Percentiles rank a stretch among this genome's conserved stretches.
These are phyloP conservation scores for Paracorniculantispora psalliotae DNA, from an alignment of 2,329 filamentous ascomycete genomes.

Conservation along the genomic window DNA sequence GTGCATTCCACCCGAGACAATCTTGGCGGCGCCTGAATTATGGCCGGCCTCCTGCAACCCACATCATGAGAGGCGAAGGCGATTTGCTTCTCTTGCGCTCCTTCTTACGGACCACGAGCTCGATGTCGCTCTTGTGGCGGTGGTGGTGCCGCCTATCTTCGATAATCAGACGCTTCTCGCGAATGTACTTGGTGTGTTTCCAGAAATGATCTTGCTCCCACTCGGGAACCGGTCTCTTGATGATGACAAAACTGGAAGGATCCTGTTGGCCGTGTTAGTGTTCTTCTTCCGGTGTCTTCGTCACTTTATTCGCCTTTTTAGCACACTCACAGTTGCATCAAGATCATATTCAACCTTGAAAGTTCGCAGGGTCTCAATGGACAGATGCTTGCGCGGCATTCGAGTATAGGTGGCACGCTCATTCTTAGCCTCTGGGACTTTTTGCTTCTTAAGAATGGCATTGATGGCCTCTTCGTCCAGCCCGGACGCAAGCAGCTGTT, in stretches of 20 bases:
- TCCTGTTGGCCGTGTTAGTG: slow-evolving; percentile 45
- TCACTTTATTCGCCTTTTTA: too few species aligned
- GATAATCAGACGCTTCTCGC: slow-evolving; percentile 50
- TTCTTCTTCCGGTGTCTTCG: not conserved
- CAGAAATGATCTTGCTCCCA: slow-evolving; percentile 68
- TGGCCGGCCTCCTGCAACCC: slow-evolving; percentile 46
- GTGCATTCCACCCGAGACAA: not conserved
- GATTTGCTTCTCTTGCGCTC: slow-evolving; percentile 52
- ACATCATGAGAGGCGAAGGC: slow-evolving; percentile 50
- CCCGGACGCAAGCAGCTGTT: slow-evolving; percentile 54
- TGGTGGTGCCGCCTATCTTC: slow-evolving; percentile 41
- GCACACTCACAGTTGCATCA: slow-evolving; percentile 44
- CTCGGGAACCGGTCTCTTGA: slow-evolving; percentile 69
- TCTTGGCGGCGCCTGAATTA: not conserved
- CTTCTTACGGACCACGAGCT: slow-evolving; percentile 47
- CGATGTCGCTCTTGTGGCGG: slow-evolving; percentile 47
- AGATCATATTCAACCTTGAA: slow-evolving; percentile 54
- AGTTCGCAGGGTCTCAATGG: slow-evolving; percentile 53
- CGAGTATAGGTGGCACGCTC: slow-evolving; percentile 55
- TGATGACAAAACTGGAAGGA: slow-evolving; percentile 63
- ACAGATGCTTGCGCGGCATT: slow-evolving; percentile 58
- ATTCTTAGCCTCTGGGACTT: slow-evolving; percentile 29
- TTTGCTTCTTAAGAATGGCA: slow-evolving; percentile 55
- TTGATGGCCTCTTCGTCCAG: slow-evolving; percentile 55
- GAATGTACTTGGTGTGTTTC: slow-evolving; percentile 62